Base-by-base conservation (phyloP, 106 monocot genomes). In the Allium sativum region DNA sequence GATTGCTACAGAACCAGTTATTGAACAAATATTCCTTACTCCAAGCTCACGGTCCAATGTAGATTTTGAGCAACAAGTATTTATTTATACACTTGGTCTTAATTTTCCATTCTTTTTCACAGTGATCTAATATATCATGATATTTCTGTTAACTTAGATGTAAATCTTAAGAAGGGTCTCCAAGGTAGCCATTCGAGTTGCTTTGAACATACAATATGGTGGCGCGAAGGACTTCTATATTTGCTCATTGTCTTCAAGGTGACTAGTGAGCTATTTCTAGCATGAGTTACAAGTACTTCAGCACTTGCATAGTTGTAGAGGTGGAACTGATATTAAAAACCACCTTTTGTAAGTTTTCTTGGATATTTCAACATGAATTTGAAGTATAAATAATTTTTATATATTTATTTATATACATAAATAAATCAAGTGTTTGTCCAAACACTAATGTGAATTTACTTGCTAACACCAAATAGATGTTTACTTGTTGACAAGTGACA, bases 51-150 rank as follows among this genome's bases (percentile, higher is more conserved):
- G 72, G 55, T 83, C 91, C 41, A 71, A 16, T 65, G 76, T 68
- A 72, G 91, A 92, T 74, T 68, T 98, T 72, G 96, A 98, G 76
- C 96, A 88, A 51, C 96, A 98, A 91, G 96, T 98, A 43, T 15
- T 50, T 74, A 11, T 21, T 16, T 3, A 21, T 31, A n/a, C 45
- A 21, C 50, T 72, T 21, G 40, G 12, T 40, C 7, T 51, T 15
- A n/a, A n/a, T 64, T n/a, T 17, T 11, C n/a, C 4, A 31, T 17
- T 21, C 10, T 55, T 68, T 8, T 11, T 67, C 14, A 21, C 12
- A 12, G 47, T 45, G 5, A 45, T 42, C 45, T n/a, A n/a, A n/a
- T 68, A 45, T 21, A 54, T 21, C 14, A 42, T 52, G 43, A 21
- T 7, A 62, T 50, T 55, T 31, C 9, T 42, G 20, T 59, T 18